phyloP scores from a whole-genome alignment of 331 rosid genomes.

The Stylosanthes scabra region DNA sequence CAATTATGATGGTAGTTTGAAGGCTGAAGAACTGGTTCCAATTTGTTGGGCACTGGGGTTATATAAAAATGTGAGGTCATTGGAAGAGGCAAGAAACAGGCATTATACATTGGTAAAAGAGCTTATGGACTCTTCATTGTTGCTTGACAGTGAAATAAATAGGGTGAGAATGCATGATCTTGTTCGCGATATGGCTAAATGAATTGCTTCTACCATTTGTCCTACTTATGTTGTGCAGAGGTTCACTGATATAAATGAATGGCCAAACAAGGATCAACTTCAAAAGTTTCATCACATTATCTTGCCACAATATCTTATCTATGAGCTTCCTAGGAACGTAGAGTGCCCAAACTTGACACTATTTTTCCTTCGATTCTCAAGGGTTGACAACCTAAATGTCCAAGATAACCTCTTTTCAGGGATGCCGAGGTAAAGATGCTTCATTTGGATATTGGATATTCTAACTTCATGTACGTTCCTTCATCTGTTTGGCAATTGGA shows the following conservation, averaged over 20 bases:
- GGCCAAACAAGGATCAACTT: background rate
- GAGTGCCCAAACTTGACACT: slow-evolving; percentile 20
- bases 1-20: no score
- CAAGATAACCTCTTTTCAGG: slow-evolving; percentile 2
- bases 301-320: background rate
- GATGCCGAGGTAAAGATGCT: slow-evolving; percentile 25
- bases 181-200: background rate
- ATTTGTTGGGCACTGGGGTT: background rate
- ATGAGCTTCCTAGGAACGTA: slow-evolving; percentile 4
- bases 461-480: background rate
- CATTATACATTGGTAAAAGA: background rate
- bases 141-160: background rate
- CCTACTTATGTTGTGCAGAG: background rate
- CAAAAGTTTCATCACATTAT: background rate
- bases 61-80: background rate
- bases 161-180: slow-evolving; percentile 27
- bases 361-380: background rate
- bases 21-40: background rate
- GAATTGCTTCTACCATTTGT: background rate
- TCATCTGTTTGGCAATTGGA: slow-evolving; percentile 18
- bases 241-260: background rate
- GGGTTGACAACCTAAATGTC: background rate
- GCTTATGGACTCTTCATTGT: slow-evolving; percentile 23
- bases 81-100: slow-evolving; percentile 18
- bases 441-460: background rate